These are phyloP conservation scores for Thielaviopsis musarum DNA, from an alignment of 2,329 filamentous ascomycete genomes.

Conservation along the genomic window DNA sequence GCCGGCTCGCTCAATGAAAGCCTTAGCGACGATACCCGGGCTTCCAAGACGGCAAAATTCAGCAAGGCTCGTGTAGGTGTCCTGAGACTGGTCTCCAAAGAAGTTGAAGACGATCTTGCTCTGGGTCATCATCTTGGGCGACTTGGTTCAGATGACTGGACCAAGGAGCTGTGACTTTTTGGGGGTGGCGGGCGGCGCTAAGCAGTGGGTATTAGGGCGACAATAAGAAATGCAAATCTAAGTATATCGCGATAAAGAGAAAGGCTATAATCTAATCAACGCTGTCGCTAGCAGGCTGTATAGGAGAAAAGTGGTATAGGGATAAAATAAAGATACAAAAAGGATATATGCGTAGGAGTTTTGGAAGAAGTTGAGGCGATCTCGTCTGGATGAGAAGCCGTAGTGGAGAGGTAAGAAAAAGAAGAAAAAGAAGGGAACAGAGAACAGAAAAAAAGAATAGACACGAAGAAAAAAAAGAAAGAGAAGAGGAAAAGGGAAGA, in stretches of 20 bases:
- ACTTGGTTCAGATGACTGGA: not conserved
- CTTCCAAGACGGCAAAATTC: slow-evolving; percentile 30
- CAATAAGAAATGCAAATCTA: not conserved
- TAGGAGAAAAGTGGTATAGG: not conserved
- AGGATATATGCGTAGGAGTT: not conserved
- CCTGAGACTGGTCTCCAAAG: slow-evolving; percentile 55
- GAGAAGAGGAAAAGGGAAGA: not conserved
- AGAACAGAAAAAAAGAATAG: not conserved
- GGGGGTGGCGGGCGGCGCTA: no score
- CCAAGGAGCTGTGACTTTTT: not conserved
- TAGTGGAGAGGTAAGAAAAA: not conserved
- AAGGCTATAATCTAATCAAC: not conserved
- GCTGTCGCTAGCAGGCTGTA: not conserved
- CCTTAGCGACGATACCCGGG: slow-evolving; percentile 36
- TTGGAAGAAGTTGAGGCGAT: not conserved
- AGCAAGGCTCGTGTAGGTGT: slow-evolving; percentile 46
- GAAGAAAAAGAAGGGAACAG: not conserved
- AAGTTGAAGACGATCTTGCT: slow-evolving; percentile 38
- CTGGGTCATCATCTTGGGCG: slow-evolving; percentile 9
- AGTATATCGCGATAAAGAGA: not conserved
- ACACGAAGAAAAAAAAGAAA: not conserved
- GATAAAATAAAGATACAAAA: not conserved
- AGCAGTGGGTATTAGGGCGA: not conserved
- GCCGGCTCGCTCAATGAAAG: slow-evolving; percentile 42
- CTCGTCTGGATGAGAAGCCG: not conserved